These are phyloP conservation scores for Curvularia hawaiiensis DNA, from an alignment of 2,329 filamentous ascomycete genomes.

Conservation along the genomic window DNA sequence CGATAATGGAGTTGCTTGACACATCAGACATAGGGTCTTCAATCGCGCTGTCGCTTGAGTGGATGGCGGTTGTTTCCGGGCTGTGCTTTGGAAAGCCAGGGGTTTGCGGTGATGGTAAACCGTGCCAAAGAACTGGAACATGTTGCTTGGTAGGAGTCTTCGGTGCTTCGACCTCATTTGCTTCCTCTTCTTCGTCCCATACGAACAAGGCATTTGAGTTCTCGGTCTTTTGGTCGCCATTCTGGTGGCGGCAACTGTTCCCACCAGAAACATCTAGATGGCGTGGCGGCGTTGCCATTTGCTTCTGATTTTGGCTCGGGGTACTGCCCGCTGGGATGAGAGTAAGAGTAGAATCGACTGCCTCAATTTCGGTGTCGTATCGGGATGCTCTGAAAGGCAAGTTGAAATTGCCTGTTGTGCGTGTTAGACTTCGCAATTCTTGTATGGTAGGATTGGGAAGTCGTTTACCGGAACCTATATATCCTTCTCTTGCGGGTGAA, in stretches of 20 bases:
- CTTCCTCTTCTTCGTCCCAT: too few relatives aligned
- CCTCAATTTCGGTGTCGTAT: background rate
- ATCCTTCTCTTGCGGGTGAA: conserved; percentile 8
- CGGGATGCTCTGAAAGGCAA: background rate
- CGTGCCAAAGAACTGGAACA: conserved; percentile 8
- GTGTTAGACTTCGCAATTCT: background rate
- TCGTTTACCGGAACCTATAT: conserved; percentile 12
- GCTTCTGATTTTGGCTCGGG: background rate
- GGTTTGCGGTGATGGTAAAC: conserved; percentile 18
- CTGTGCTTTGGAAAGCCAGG: background rate
- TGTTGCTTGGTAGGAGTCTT: conserved; percentile 5
- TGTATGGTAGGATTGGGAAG: fast-evolving
- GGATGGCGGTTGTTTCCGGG: background rate
- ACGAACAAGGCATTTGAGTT: background rate
- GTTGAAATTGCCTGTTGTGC: conserved; percentile 5
- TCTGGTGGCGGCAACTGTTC: too few relatives aligned
- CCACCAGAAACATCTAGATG: background rate
- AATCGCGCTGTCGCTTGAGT: background rate
- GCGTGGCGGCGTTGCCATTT: background rate
- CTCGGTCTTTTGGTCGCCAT: background rate
- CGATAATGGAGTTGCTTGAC: too few relatives aligned
- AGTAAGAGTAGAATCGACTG: too few relatives aligned
- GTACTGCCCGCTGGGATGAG: too few relatives aligned
- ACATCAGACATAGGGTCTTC: background rate
- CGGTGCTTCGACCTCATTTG: background rate